phyloP scores from a whole-genome alignment of 192 early-diverging fungal genomes.

The Podila epigama region DNA sequence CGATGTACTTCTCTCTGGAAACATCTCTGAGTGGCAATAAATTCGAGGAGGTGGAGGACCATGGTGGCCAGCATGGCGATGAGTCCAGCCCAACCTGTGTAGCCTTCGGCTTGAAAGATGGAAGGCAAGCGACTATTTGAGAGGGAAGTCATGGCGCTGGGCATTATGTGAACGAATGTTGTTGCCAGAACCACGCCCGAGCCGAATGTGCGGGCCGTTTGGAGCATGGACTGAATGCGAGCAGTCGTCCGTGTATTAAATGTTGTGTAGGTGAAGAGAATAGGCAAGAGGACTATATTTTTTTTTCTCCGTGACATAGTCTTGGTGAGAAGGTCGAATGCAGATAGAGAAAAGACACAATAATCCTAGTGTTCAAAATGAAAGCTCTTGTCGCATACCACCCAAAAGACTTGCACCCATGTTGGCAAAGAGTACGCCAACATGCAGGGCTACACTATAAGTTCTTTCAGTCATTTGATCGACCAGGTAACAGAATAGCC shows the following conservation, averaged over 20 bases:
- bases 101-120: conserved; percentile 42
- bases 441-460: not conserved
- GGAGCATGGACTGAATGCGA: conserved; percentile 13
- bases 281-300: not conserved
- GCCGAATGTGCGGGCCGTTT: conserved; percentile 56
- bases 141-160: conserved; percentile 62
- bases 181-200: conserved; percentile 78
- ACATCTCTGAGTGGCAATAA: conserved; percentile 46
- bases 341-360: not conserved
- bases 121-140: conserved; percentile 62
- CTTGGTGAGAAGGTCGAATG: not conserved
- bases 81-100: conserved; percentile 60
- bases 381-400: too few relatives aligned
- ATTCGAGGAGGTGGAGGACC: conserved; percentile 71
- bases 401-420: not conserved
- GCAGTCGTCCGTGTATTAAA: not conserved
- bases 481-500: too few relatives aligned
- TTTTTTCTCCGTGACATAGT: not conserved
- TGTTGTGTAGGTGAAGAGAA: not conserved
- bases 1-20: not conserved
- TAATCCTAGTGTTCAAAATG: too few relatives aligned
- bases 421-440: conserved; percentile 6
- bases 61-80: conserved; percentile 72
- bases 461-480: too few relatives aligned
- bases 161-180: conserved; percentile 76